Conservation (phyloP, 2,329 filamentous ascomycete genomes). For the Botryotinia calthae region DNA sequence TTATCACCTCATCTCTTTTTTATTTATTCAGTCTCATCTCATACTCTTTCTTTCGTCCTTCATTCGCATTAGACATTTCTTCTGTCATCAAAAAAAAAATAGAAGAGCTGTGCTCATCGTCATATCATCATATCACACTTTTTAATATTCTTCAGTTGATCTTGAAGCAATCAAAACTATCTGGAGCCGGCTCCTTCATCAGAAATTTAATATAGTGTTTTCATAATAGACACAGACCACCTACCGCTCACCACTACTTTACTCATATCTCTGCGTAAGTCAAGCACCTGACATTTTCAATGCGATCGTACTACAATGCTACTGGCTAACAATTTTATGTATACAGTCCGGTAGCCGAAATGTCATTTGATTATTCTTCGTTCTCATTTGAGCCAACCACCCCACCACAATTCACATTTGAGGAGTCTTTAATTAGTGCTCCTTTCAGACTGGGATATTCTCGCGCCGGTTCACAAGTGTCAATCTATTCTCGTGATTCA, state of each 20-base stretch:
- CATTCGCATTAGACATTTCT: constrained; percentile 27
- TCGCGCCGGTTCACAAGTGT: constrained; percentile 40
- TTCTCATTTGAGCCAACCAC: constrained; percentile 54
- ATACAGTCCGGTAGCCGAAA: constrained; percentile 56
- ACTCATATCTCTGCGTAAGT: constrained; percentile 30
- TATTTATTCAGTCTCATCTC: constrained; percentile 27
- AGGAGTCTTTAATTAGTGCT: constrained; percentile 55
- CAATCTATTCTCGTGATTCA: constrained; percentile 65
- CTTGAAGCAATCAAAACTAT: constrained; percentile 24
- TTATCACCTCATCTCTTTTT: constrained; percentile 21
- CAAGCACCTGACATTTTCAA: not conserved
- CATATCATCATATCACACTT: constrained; percentile 31
- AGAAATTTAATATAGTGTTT: constrained; percentile 35
- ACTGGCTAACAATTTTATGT: constrained; percentile 23
- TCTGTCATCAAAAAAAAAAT: constrained; percentile 31
- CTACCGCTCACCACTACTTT: constrained; percentile 19
- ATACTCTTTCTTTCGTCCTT: constrained; percentile 35
- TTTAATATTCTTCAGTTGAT: constrained; percentile 29
- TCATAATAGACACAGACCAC: constrained; percentile 27
- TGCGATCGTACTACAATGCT: not conserved
- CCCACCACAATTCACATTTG: constrained; percentile 54
- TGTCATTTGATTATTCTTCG: constrained; percentile 58
- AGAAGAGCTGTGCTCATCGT: constrained; percentile 36
- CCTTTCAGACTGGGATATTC: constrained; percentile 45
- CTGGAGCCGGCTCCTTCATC: constrained; percentile 37